Evolutionary conservation across 305 asterid genomes (phyloP).

Genomic region (Rubia peregrina): DNA sequence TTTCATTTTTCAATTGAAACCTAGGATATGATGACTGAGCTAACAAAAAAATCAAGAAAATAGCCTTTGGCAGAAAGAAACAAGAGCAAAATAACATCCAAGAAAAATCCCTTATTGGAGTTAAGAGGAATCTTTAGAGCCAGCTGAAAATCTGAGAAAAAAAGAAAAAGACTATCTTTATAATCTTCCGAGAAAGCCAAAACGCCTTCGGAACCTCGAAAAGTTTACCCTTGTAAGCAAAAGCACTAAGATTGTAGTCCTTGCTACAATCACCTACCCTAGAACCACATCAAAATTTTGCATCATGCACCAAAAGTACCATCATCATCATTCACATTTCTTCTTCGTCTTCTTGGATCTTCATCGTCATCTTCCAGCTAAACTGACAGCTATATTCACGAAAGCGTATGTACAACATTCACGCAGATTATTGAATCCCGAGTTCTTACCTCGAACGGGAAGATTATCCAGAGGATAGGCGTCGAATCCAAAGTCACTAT

Average conservation of each 20-base stretch:
- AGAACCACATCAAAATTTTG: constrained; percentile 24
- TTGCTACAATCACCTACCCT: constrained; percentile 20
- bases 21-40: too few relatives aligned
- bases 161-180: neutral
- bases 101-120: constrained; percentile 23
- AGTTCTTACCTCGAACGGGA: constrained; percentile 30
- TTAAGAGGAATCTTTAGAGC: constrained; percentile 12
- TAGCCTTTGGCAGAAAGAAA: too few relatives aligned
- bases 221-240: neutral
- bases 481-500: constrained; percentile 53
- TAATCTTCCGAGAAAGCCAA: constrained; percentile 13
- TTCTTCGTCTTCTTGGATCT: constrained; percentile 18
- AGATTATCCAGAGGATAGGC: constrained; percentile 56
- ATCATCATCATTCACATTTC: constrained; percentile 29
- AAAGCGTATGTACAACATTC: constrained; percentile 39
- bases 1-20: too few relatives aligned
- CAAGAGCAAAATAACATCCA: neutral
- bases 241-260: constrained; percentile 5
- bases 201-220: neutral
- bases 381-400: constrained; percentile 24
- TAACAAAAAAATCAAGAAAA: too few relatives aligned
- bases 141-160: constrained; percentile 14
- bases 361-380: neutral
- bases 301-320: constrained; percentile 25
- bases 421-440: constrained; percentile 11